phyloP scores from a whole-genome alignment of 495 filamentous ascomycete species.

The Xylona heveae region DNA sequence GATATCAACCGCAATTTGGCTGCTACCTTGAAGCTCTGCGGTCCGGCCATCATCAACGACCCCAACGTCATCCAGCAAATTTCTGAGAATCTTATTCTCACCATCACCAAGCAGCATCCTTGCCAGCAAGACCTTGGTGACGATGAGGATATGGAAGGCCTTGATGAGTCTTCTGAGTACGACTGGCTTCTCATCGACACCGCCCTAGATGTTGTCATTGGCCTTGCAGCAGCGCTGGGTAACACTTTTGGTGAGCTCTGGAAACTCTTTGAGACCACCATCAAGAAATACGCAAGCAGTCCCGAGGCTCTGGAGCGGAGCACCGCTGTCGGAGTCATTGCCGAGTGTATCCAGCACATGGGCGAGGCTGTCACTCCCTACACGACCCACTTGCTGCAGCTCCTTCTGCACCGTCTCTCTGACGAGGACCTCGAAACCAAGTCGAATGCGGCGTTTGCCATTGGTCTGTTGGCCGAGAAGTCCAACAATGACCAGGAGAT shows the following conservation, averaged over 20 bases:
- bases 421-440: slow-evolving; percentile 86
- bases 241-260: slow-evolving; percentile 64
- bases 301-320: slow-evolving; percentile 69
- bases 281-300: slow-evolving; percentile 71
- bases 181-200: slow-evolving; percentile 95
- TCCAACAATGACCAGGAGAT: slow-evolving; percentile 51
- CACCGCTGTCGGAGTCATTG: slow-evolving; percentile 74
- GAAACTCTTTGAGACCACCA: slow-evolving; percentile 80
- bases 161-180: slow-evolving; percentile 79
- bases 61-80: slow-evolving; percentile 37
- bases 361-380: slow-evolving; percentile 51
- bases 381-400: slow-evolving; percentile 51
- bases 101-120: slow-evolving; percentile 74
- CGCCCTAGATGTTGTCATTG: slow-evolving; percentile 70
- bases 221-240: slow-evolving; percentile 64
- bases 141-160: slow-evolving; percentile 43
- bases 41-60: slow-evolving; percentile 64
- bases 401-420: slow-evolving; percentile 65
- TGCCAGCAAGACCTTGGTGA: slow-evolving; percentile 73
- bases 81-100: slow-evolving; percentile 39
- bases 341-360: slow-evolving; percentile 83
- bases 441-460: slow-evolving; percentile 83
- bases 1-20: slow-evolving; percentile 91
- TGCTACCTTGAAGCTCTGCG: slow-evolving; percentile 79
- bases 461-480: slow-evolving; percentile 63